Conservation (phyloP, 805 yeast species). For the Kuraishia piskuri region DNA sequence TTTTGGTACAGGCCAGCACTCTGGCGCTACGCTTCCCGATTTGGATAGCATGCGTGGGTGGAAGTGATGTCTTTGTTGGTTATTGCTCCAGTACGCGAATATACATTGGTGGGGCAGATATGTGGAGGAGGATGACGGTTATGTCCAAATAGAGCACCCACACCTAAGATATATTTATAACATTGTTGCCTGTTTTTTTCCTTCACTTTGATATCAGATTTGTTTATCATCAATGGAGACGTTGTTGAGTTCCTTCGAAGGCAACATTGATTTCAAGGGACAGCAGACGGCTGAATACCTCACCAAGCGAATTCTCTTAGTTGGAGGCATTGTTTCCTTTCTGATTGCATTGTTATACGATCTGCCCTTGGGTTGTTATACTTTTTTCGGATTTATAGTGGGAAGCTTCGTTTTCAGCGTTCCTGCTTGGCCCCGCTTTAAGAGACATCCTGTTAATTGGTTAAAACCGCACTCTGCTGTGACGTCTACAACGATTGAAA, state of each 20-base stretch:
- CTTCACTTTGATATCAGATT: background rate
- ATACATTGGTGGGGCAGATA: background rate
- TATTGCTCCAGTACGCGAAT: background rate
- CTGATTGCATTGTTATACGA: slow-evolving; percentile 40
- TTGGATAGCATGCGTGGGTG: background rate
- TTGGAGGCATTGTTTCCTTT: slow-evolving; percentile 30
- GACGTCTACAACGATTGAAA: slow-evolving; percentile 9
- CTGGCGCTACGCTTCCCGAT: background rate
- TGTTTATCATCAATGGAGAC: background rate
- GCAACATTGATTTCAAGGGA: slow-evolving; percentile 43
- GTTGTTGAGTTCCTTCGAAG: slow-evolving; percentile 9
- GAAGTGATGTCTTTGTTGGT: background rate
- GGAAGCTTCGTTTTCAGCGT: slow-evolving; percentile 30
- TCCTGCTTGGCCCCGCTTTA: slow-evolving; percentile 56
- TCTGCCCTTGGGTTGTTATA: slow-evolving; percentile 26
- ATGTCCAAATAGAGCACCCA: background rate
- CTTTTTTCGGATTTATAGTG: slow-evolving; percentile 28
- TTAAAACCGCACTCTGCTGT: slow-evolving; percentile 17
- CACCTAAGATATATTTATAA: no score
- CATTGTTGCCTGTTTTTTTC: background rate
- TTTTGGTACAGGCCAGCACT: no score
- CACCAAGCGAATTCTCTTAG: slow-evolving; percentile 17
- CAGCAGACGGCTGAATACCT: slow-evolving; percentile 34
- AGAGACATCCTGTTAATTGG: slow-evolving; percentile 40
- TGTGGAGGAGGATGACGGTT: background rate